Conservation (phyloP, 2,329 filamentous ascomycete genomes). For the Fusarium mexicanum region DNA sequence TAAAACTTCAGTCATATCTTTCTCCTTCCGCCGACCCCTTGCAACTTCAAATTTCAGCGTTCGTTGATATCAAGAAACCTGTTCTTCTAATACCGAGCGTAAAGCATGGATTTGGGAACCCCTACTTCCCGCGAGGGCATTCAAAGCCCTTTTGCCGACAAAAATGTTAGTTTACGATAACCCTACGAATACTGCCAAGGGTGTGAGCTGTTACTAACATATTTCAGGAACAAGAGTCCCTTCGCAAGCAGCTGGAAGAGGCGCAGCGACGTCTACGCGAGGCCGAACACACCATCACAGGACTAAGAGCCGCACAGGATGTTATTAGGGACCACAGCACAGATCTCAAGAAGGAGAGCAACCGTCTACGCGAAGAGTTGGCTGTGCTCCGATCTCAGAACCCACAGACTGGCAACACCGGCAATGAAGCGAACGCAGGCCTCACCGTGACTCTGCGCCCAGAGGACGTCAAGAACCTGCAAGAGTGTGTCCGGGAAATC, state of each 20-base stretch:
- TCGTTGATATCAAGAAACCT: no score
- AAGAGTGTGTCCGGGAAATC: not conserved
- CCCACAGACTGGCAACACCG: rapidly evolving
- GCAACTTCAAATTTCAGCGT: not conserved
- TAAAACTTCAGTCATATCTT: rapidly evolving
- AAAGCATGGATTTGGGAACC: no score
- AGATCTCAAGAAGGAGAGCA: not conserved
- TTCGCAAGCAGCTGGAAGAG: not conserved
- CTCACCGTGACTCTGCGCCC: not conserved
- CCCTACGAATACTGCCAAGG: no score
- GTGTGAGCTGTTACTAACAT: no score
- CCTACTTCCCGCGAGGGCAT: no score
- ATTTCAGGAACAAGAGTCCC: not conserved
- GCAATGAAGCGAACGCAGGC: not conserved
- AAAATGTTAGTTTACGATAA: no score
- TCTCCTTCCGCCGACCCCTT: no score
- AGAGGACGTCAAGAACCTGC: not conserved
- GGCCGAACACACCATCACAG: not conserved
- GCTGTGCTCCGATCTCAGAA: rapidly evolving
- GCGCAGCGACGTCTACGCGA: no score
- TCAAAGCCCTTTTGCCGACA: no score
- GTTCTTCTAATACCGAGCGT: not conserved
- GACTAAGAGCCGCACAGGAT: not conserved
- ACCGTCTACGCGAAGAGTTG: not conserved
- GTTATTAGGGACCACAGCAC: rapidly evolving